Evolutionary conservation across 2,329 filamentous ascomycete species (phyloP), one percentile per base, ranked within the genome.

Genomic region (Dryadomyces sulphureus): DNA sequence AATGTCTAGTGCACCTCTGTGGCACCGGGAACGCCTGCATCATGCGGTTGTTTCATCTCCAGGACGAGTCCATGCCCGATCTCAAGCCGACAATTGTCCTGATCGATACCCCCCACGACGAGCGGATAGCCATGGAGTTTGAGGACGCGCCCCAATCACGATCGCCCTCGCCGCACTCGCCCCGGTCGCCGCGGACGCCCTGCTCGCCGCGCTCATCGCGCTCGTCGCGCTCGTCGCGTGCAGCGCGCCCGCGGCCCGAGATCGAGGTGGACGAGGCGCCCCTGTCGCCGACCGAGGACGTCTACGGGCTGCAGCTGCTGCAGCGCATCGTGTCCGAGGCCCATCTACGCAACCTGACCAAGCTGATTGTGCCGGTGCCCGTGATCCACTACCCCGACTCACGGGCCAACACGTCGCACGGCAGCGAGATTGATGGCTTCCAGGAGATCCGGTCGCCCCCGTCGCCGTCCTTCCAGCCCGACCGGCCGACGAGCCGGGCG

Each of bases 301-400:
- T 74, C 1, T 78, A 78, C 53, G 75, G 75, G 9, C 56, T 78
- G 42, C 63, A 63, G 45, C 59, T 79, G 41, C 56, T 79, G 45
- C 71, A 75, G 50, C 69, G 71, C 48, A 69, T 79, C 38, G 68
- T 75, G 25, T 74, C 73, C 20, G 75, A 78, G 53, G 70, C 72
- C 4, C 72, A 75, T 49, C 56, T 76, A 34, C 67, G 73, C 47
- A 74, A 68, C 53, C 62, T 75, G 42, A 69, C 73, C 16, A 76
- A 71, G 54, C 64, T 77, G 6, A 65, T 78, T 20, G 67, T 78
- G 14, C 70, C 73, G 3, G 68, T 79, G 24, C 69, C 74, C 19
- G 56, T 79, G 45, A 66, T 78, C 52, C 66, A 61, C 48, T 64
- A 62, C 20, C 60, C 65, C 14, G 55, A 59, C 24, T 22, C 49